Conservation (phyloP, 768 basidiomycete genomes). For the Calvatia gigantea region DNA sequence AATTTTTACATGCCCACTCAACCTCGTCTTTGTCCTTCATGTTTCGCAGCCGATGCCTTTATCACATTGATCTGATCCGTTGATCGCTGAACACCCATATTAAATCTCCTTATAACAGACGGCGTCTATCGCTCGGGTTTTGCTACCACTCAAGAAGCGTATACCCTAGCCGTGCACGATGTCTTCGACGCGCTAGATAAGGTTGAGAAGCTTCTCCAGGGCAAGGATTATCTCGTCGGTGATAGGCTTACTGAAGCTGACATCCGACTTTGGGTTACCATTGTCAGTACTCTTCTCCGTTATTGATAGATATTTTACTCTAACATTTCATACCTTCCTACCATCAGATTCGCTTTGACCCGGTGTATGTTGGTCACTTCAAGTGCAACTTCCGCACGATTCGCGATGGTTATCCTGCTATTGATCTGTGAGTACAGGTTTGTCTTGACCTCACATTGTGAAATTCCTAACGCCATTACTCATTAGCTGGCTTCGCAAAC, state of each 20-base stretch:
- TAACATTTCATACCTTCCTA: neutral
- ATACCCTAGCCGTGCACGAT: conserved; percentile 68
- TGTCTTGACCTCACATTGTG: neutral
- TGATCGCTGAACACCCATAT: neutral
- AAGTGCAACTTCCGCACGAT: conserved; percentile 89
- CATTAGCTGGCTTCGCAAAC: conserved; percentile 71
- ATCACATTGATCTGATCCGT: too few species aligned
- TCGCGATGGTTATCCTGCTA: conserved; percentile 81
- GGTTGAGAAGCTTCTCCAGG: conserved; percentile 71
- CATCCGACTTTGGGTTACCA: conserved; percentile 88
- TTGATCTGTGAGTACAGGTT: conserved; percentile 50
- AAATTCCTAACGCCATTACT: neutral
- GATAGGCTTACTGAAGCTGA: conserved; percentile 80
- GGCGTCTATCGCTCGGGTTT: conserved; percentile 92
- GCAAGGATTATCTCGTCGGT: conserved; percentile 85
- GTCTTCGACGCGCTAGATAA: conserved; percentile 81
- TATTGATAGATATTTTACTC: neutral
- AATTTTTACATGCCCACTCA: neutral
- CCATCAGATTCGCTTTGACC: conserved; percentile 78
- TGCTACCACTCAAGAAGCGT: conserved; percentile 76
- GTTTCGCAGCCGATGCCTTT: neutral
- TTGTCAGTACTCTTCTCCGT: conserved; percentile 47
- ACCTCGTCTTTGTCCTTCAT: neutral
- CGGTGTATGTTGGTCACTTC: conserved; percentile 89
- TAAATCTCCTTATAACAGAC: conserved; percentile 36